Percentiles rank a stretch among this genome's conserved stretches.
Conservation (phyloP, 2,329 filamentous ascomycete genomes). For the Aspergillus awamori region DNA sequence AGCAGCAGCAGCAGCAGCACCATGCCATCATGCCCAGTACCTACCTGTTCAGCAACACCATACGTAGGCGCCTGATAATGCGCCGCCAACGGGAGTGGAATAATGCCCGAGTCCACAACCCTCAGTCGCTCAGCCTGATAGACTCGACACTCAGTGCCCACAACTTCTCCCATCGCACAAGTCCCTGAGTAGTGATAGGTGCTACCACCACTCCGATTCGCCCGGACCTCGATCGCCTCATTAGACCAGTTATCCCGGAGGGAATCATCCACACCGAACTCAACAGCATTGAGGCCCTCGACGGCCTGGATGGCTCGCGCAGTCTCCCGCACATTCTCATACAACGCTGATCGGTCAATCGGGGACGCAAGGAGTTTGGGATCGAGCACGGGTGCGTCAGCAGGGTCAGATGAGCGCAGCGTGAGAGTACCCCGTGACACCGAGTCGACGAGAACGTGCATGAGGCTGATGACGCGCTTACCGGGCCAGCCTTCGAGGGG, state of each 20-base stretch:
- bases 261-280: neutral
- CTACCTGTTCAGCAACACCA: neutral
- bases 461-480: neutral
- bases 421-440: conserved; percentile 3
- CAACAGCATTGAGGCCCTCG: neutral
- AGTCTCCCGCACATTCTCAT: neutral
- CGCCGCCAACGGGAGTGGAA: neutral
- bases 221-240: neutral
- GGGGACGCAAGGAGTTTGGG: neutral
- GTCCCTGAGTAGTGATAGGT: neutral
- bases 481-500: conserved; percentile 1
- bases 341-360: conserved; percentile 4
- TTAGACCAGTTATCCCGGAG: neutral
- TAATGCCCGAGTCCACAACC: neutral
- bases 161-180: conserved; percentile 1
- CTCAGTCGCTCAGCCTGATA: neutral
- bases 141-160: neutral
- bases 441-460: neutral
- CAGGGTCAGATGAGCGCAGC: neutral
- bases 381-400: neutral
- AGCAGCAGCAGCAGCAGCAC: neutral
- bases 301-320: neutral
- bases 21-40: neutral
- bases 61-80: conserved; percentile 4
- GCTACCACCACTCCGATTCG: neutral